Evolutionary conservation across 495 filamentous ascomycete species (phyloP).

Genomic region (Pseudevernia furfuracea): DNA sequence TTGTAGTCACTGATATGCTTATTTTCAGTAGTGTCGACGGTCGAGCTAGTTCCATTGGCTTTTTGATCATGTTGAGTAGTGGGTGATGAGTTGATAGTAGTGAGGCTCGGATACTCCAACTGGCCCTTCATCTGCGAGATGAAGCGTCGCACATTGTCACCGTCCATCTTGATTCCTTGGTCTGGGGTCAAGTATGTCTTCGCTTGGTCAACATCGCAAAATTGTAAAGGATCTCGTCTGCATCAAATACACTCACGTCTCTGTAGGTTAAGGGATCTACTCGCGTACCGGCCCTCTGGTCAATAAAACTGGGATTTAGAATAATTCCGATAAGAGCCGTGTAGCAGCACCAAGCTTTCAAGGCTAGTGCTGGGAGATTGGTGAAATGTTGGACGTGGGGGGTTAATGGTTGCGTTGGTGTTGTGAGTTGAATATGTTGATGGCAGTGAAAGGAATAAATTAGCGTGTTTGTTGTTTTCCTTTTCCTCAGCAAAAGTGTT

Average conservation of each 20-base stretch:
- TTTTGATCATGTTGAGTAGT: background rate
- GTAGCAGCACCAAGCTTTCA: background rate
- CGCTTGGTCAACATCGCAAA: too few species aligned
- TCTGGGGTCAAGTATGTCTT: too few species aligned
- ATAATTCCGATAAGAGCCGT: too few species aligned
- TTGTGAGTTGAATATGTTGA: background rate
- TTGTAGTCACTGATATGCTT: background rate
- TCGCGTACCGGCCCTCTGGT: background rate
- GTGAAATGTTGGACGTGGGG: too few species aligned
- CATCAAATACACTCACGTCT: too few species aligned
- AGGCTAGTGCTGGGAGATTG: background rate
- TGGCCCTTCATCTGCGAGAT: slow-evolving; percentile 8
- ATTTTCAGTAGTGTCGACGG: background rate
- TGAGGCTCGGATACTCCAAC: background rate
- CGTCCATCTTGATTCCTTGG: background rate
- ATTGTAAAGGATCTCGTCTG: too few species aligned
- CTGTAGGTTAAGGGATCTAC: background rate
- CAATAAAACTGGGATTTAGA: background rate
- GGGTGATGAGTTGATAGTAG: background rate
- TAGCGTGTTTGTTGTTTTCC: background rate
- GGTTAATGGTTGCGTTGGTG: background rate
- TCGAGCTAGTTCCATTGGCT: background rate
- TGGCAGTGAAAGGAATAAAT: background rate
- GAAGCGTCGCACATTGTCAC: slow-evolving; percentile 10
- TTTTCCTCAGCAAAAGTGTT: background rate